Conservation (phyloP, 139 green algal species). For the Zygnema cylindricum region DNA sequence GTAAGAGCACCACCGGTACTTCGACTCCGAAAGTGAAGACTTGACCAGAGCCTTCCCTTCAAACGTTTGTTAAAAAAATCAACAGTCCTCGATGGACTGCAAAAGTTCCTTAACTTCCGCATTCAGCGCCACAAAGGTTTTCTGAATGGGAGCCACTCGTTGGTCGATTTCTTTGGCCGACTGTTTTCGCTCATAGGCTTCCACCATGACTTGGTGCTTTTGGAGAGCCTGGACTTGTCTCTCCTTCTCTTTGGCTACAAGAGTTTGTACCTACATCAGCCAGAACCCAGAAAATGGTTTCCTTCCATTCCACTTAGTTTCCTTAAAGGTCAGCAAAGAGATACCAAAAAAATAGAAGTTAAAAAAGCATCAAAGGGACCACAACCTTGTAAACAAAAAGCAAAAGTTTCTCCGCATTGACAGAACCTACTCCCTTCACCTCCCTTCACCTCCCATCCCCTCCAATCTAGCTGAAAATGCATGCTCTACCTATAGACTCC, state of each 20-base stretch:
- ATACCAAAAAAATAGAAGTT: too few relatives aligned
- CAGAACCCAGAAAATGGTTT: neutral
- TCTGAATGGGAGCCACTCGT: slow-evolving; percentile 23
- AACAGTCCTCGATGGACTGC: slow-evolving; percentile 47
- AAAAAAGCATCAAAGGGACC: too few relatives aligned
- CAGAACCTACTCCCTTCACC: too few relatives aligned
- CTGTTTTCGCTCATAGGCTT: slow-evolving; percentile 46
- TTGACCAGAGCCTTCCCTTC: neutral
- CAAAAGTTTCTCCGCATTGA: too few relatives aligned
- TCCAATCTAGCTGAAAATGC: too few relatives aligned
- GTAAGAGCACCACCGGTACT: too few relatives aligned
- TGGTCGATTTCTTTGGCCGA: slow-evolving; percentile 56
- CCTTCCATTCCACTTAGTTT: too few relatives aligned
- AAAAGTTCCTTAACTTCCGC: slow-evolving; percentile 47
- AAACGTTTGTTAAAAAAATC: neutral
- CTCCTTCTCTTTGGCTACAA: slow-evolving; percentile 61
- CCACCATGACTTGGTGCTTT: slow-evolving; percentile 29
- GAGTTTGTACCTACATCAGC: slow-evolving; percentile 24
- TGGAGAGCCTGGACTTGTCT: slow-evolving; percentile 10
- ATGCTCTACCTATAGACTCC: too few relatives aligned
- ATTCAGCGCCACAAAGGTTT: slow-evolving; percentile 23
- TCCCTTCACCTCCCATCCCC: too few relatives aligned
- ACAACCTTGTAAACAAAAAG: too few relatives aligned
- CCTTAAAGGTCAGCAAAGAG: too few relatives aligned
- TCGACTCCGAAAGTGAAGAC: neutral